Conservation (phyloP, 768 basidiomycete species). For the Cystobasidium onofrii region DNA sequence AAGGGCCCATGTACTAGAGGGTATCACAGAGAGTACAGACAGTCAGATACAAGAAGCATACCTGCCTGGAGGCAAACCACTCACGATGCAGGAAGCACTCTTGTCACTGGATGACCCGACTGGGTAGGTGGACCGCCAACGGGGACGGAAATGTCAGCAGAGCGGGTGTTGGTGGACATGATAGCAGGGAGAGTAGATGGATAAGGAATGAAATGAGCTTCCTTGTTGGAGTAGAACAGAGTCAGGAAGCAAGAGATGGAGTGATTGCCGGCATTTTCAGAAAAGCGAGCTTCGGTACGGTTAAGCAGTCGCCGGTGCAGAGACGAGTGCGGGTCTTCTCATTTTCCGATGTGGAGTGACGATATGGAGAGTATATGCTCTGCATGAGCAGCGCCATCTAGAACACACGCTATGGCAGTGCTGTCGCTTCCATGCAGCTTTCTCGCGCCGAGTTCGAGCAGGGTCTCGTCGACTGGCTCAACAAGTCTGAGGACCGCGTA, state of each 20-base stretch:
- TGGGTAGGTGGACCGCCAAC: slow-evolving; percentile 15
- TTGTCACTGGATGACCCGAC: slow-evolving; percentile 31
- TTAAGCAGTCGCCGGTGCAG: not conserved
- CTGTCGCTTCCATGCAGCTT: not conserved
- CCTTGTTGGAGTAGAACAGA: not conserved
- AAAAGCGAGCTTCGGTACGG: not conserved
- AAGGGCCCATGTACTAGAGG: slow-evolving; percentile 26
- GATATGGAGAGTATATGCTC: not conserved
- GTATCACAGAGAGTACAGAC: too few relatives aligned
- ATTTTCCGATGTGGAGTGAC: not conserved
- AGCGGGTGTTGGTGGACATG: not conserved
- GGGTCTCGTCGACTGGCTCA: slow-evolving; percentile 9
- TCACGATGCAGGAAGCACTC: slow-evolving; percentile 22
- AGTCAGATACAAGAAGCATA: too few relatives aligned
- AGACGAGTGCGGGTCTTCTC: not conserved
- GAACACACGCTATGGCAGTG: not conserved
- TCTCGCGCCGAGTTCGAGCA: slow-evolving; percentile 6
- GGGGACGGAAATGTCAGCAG: slow-evolving; percentile 6
- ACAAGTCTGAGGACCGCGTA: not conserved
- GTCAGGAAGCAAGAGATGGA: not conserved
- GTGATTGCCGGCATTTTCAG: not conserved
- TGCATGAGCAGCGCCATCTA: not conserved
- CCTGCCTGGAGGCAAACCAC: not conserved
- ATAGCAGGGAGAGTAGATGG: not conserved
- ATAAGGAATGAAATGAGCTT: not conserved